Conservation (phyloP, 306 rosid species). For the Astragalus membranaceus region DNA sequence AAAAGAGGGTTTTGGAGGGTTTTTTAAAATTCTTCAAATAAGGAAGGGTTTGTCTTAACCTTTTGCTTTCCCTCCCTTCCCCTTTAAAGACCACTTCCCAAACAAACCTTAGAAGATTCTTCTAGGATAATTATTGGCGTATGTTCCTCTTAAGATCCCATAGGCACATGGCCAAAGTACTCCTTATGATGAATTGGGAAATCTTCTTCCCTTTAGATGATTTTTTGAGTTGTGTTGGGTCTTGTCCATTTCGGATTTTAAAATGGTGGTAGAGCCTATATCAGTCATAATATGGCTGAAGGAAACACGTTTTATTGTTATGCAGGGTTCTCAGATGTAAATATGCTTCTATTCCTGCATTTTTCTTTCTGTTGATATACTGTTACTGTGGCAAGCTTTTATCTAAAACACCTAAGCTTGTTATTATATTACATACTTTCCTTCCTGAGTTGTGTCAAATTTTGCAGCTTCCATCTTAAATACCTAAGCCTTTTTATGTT, state of each 20-base stretch:
- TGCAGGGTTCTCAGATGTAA: background rate
- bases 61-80: too few species aligned
- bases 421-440: background rate
- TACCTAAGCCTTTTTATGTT: background rate
- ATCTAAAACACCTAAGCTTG: background rate
- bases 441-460: background rate
- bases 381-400: background rate
- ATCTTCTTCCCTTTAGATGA: background rate
- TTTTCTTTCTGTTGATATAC: background rate
- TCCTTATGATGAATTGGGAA: background rate
- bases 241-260: background rate
- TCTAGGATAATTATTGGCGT: background rate
- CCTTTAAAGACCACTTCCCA: background rate
- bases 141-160: background rate
- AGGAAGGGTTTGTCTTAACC: background rate
- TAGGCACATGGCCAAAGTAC: background rate
- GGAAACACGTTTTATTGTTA: background rate
- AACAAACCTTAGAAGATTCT: background rate
- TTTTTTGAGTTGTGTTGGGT: background rate
- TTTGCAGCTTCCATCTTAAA: background rate
- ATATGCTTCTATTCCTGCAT: background rate
- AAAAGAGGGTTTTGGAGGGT: background rate
- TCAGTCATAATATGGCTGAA: background rate
- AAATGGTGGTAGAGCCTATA: background rate
- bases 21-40: too few species aligned